Base-by-base conservation (phyloP, 257 asterid species). In the Petunia axillaris region DNA sequence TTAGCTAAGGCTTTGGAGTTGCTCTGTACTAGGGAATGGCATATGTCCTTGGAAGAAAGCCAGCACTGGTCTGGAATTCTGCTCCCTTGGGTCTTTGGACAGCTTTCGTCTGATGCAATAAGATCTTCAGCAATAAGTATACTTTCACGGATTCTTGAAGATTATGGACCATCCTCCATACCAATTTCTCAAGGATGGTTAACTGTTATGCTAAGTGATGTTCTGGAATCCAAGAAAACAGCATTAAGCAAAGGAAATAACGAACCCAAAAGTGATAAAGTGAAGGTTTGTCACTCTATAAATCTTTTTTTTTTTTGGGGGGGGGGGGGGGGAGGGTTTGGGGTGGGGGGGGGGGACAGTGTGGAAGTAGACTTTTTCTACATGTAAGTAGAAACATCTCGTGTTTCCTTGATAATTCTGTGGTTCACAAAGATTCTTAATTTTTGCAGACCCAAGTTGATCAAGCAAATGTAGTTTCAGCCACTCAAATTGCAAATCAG, bases 141-240 rank as follows among this genome's bases (percentile, higher is more conserved):
- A 83, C 96, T 96, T 82, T 90, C 98, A 13, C 92, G 81, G 84
- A 86, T 96, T 86, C 98, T 96, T 83, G 98, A 96, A 85, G 99
- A 94, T 86, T 96, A 91, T 85, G 99, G 99, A 76, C 98, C 98
- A 76, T 94, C 98, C 46, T 88, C 98, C 52, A 55, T 96, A 64
- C 93, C 96, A 39, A 94, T 94, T 80, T 94, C 99, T 86, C 99
- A 96, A 87, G 99, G 95, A 85, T 96, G 99, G 99, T 87, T 96
- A 84, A 90, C 95, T 80, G 76, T 96, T 78, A 86, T 94, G 86
- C 86, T 96, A 58, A 85, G 89, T 16, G 97, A 96, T 83, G 80
- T 90, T 82, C 88, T 96, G 76, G 89, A 82, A 85, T 86, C 85
- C 88, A 91, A 87, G 87, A 96, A 92, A 82, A 85, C 84, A 54